Conservation (phyloP, 768 basidiomycete species). For the Mrakia gelida region DNA sequence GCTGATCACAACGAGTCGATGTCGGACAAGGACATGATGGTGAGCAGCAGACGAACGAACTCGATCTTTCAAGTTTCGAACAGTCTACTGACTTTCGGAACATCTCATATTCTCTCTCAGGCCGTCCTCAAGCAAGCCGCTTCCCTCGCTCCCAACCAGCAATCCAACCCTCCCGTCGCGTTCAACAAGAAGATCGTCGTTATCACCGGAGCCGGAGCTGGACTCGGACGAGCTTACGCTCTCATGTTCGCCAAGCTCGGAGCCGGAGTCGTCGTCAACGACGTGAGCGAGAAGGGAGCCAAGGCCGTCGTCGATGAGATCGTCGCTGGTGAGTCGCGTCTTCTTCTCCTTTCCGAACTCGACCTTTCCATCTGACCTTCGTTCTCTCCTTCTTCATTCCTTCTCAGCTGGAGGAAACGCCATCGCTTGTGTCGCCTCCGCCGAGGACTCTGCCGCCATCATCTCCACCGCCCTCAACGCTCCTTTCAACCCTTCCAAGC, state of each 20-base stretch:
- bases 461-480: conserved; percentile 79
- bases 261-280: conserved; percentile 96
- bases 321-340: conserved; percentile 55
- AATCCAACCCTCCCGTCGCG: conserved; percentile 64
- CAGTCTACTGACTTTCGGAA: too few species aligned
- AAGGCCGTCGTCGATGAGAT: conserved; percentile 82
- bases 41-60: conserved; percentile 23
- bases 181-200: conserved; percentile 89
- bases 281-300: conserved; percentile 81
- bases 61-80: background rate
- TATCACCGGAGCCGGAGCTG: conserved; percentile 90
- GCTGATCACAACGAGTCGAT: conserved; percentile 62
- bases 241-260: conserved; percentile 86
- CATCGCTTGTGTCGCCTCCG: conserved; percentile 72
- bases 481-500: conserved; percentile 57
- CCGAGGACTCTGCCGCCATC: conserved; percentile 84
- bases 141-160: conserved; percentile 61
- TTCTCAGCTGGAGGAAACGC: conserved; percentile 81
- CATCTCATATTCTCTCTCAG: conserved; percentile 41
- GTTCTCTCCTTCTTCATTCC: conserved; percentile 9
- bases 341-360: background rate
- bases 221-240: conserved; percentile 87
- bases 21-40: conserved; percentile 52
- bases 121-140: conserved; percentile 62
- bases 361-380: background rate